Conservation (phyloP, 2,329 filamentous ascomycete species). For the Monosporascus sp. region DNA sequence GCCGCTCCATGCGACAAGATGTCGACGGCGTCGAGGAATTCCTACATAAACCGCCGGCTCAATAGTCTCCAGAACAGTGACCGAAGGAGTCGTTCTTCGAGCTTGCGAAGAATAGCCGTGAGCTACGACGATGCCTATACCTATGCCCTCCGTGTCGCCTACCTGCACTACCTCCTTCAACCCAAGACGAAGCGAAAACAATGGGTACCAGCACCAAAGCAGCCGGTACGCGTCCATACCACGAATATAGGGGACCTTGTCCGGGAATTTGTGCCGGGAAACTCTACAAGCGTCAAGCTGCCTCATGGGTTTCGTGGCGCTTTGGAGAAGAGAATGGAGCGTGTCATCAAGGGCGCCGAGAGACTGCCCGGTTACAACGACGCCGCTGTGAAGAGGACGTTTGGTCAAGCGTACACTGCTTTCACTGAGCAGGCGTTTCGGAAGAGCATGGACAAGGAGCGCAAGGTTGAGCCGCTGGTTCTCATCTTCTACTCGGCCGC, state of each 20-base stretch:
- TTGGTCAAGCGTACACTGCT: conserved; percentile 89
- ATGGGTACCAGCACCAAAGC: conserved; percentile 66
- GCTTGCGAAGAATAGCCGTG: conserved; percentile 42
- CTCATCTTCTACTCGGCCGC: conserved; percentile 96
- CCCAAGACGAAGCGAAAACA: conserved; percentile 86
- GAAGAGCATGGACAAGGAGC: conserved; percentile 89
- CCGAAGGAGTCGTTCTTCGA: conserved; percentile 41
- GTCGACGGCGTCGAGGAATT: conserved; percentile 48
- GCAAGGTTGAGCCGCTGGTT: conserved; percentile 85
- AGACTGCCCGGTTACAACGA: conserved; percentile 85
- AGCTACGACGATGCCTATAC: conserved; percentile 80
- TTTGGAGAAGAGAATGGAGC: conserved; percentile 69
- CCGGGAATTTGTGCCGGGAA: conserved; percentile 68
- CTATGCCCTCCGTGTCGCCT: conserved; percentile 85
- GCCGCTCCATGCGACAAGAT: conserved; percentile 27
- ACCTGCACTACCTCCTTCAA: conserved; percentile 87
- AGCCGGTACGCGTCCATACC: conserved; percentile 58
- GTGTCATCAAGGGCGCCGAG: conserved; percentile 77
- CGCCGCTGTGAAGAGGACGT: conserved; percentile 84
- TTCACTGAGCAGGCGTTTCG: conserved; percentile 86
- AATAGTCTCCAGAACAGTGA: conserved; percentile 38
- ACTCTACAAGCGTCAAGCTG: conserved; percentile 48
- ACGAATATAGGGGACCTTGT: conserved; percentile 79
- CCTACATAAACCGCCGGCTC: conserved; percentile 40
- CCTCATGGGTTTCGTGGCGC: conserved; percentile 49